Evolutionary conservation across 768 basidiomycete species (phyloP), one percentile per base, ranked within the genome.

Genomic region (Rhodosporidiobolus sp.): DNA sequence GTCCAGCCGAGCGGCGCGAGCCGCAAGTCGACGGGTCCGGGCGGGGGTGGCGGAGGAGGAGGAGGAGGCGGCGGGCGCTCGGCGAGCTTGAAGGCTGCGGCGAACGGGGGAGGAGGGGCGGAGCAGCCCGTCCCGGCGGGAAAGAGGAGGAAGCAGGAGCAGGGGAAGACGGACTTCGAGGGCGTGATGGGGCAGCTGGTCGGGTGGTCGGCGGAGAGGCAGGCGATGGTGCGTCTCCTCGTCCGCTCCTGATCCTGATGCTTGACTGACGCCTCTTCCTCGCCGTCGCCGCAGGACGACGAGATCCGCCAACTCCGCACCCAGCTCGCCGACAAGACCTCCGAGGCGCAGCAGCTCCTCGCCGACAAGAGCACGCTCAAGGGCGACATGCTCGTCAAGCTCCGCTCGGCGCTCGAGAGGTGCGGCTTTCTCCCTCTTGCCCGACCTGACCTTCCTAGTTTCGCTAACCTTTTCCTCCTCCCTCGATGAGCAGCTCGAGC

Each of bases 351-450:
- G 16, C 1, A 2, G 0, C 34, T 55, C 26, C 1, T 12, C 7
- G 50, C 20, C 14, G 52, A 35, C 32, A 66, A 71, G 59, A 24
- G 24, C 32, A 35, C 26, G n/a, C 57, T 70, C 63, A 70, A 70
- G 58, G 16, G 24, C 20, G 59, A 71, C 7, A 43, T 43, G 14
- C 3, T 65, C 34, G 1, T 16, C 10, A 26, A 28, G 20, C 43
- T 61, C 14, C 34, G 26, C 16, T 19, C 26, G 0, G 64, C 70
- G 17, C 30, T 65, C 34, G 35, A n/a, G 14, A 46, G 12, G 70
- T 63, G 46, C 30, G 56, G 49, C 32, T 12, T 22, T 1, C 14
- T n/a, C 38, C 4, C 1, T 30, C 43, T 32, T 28, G 11, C 14
- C 49, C 38, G 26, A 5, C 28, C 24, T 49, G 35, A 43, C 66